These are phyloP conservation scores for Suhomyces anneliseae DNA, from an alignment of 1,139 yeast species.

Conservation along the genomic window DNA sequence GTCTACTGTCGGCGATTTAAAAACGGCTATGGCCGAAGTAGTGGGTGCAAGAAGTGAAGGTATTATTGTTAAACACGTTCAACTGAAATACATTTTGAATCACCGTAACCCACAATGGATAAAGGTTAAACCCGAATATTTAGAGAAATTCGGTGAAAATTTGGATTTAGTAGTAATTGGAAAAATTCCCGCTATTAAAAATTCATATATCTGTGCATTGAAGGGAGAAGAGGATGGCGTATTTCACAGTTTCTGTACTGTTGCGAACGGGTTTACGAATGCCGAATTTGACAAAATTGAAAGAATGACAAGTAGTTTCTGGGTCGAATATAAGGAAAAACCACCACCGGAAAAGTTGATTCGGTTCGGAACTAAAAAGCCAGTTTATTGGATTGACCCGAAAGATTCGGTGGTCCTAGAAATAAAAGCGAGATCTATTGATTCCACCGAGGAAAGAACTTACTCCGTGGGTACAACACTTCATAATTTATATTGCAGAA, in stretches of 20 bases:
- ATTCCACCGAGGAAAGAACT: slow-evolving; percentile 43
- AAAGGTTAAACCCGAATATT: slow-evolving; percentile 87
- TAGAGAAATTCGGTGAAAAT: slow-evolving; percentile 83
- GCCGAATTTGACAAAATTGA: slow-evolving; percentile 63
- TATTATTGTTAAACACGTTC: slow-evolving; percentile 67
- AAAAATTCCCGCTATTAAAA: slow-evolving; percentile 69
- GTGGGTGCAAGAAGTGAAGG: slow-evolving; percentile 78
- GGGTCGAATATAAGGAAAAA: slow-evolving; percentile 48
- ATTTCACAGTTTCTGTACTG: slow-evolving; percentile 66
- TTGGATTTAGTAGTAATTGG: slow-evolving; percentile 81
- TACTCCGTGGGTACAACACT: slow-evolving; percentile 72
- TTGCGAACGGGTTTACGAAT: slow-evolving; percentile 80
- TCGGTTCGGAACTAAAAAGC: slow-evolving; percentile 60
- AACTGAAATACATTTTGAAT: slow-evolving; percentile 60
- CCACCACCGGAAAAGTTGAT: slow-evolving; percentile 47
- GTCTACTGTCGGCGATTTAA: slow-evolving; percentile 51
- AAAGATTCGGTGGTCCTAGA: slow-evolving; percentile 76
- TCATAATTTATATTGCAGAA: slow-evolving; percentile 71
- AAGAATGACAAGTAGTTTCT: slow-evolving; percentile 56
- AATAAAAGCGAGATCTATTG: slow-evolving; percentile 77
- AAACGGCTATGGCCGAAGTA: slow-evolving; percentile 55
- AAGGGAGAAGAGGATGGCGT: slow-evolving; percentile 28
- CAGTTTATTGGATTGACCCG: slow-evolving; percentile 81
- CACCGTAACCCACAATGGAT: slow-evolving; percentile 68
- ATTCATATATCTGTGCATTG: slow-evolving; percentile 75